Conservation (phyloP, 495 filamentous ascomycete species). For the Tuber borchii region DNA sequence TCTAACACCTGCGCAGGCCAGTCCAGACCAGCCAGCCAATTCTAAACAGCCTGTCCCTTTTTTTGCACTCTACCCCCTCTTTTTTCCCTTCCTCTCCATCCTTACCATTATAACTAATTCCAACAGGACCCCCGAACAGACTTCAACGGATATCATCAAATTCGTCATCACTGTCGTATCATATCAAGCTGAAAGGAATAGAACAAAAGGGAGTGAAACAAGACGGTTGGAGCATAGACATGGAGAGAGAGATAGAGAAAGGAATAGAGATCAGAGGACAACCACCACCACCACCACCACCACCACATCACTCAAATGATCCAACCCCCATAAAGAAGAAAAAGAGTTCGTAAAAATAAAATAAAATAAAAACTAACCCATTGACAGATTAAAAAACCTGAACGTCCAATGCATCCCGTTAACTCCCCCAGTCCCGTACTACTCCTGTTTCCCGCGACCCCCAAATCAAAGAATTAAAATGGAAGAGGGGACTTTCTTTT, state of each 20-base stretch:
- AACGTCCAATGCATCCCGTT: constrained; percentile 10
- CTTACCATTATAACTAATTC: neutral
- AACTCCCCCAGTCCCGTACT: constrained; percentile 1
- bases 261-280: neutral
- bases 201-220: constrained; percentile 3
- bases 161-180: constrained; percentile 6
- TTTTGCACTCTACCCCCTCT: constrained; percentile 3
- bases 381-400: constrained; percentile 4
- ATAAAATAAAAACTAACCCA: neutral
- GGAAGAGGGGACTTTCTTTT: neutral
- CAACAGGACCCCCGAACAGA: neutral
- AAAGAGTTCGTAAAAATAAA: neutral
- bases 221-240: constrained; percentile 1
- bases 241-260: neutral
- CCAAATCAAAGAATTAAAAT: constrained; percentile 6
- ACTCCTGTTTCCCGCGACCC: constrained; percentile 4
- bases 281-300: neutral
- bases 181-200: constrained; percentile 1
- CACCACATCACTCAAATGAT: neutral
- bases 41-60: constrained; percentile 1
- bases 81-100: neutral
- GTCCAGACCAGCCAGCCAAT: constrained; percentile 4
- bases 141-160: constrained; percentile 5
- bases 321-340: neutral
- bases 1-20: neutral